Conservation (phyloP, 371 early-diverging fungal species). For the Mucor lusitanicus region DNA sequence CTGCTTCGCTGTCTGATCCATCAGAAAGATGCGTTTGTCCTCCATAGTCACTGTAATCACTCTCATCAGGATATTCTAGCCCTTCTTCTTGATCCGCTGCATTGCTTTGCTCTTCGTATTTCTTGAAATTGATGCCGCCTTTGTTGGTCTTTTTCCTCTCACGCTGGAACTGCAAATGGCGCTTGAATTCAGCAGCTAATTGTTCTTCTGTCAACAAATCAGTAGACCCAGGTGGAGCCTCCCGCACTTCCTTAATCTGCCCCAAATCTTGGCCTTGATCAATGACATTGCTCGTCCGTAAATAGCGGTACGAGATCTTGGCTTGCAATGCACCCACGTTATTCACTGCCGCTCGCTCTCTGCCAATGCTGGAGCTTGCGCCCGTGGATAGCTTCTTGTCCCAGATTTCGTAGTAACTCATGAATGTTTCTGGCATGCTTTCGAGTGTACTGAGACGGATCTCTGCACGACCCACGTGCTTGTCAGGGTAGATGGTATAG, state of each 20-base stretch:
- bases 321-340: conserved; percentile 72
- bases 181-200: conserved; percentile 24
- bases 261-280: not conserved
- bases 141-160: conserved; percentile 11
- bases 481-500: conserved; percentile 61
- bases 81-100: not conserved
- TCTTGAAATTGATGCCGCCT: conserved; percentile 11
- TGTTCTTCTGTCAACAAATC: conserved; percentile 24
- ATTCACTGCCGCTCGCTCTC: conserved; percentile 50
- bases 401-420: conserved; percentile 74
- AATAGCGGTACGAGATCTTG: conserved; percentile 63
- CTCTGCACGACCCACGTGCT: conserved; percentile 75
- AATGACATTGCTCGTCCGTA: conserved; percentile 10
- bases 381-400: conserved; percentile 61
- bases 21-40: not conserved
- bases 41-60: conserved; percentile 6
- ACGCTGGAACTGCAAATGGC: conserved; percentile 22
- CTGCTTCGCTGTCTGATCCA: not conserved
- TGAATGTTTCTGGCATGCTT: conserved; percentile 69
- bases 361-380: conserved; percentile 61
- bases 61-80: conserved; percentile 3
- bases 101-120: conserved; percentile 9
- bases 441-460: conserved; percentile 63
- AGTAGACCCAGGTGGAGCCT: not conserved
- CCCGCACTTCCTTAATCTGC: not conserved